These are phyloP conservation scores for Buxus sempervirens DNA, from an alignment of 164 flowering plant genomes.

Conservation along the genomic window DNA sequence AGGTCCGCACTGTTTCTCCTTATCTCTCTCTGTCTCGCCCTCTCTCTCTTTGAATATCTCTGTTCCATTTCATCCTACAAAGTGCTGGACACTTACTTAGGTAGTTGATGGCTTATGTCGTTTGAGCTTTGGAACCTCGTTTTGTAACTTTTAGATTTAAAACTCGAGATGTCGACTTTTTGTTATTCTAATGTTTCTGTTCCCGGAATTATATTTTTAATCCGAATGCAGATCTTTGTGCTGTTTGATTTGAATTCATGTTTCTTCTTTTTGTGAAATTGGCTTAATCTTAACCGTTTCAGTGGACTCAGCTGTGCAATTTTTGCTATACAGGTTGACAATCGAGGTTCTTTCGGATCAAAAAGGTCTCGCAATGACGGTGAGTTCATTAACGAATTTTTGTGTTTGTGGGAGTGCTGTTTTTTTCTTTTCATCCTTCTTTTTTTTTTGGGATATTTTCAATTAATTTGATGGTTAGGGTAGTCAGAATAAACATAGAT, in stretches of 20 bases:
- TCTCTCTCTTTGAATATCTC: too few species aligned
- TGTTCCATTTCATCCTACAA: not conserved
- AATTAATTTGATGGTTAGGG: not conserved
- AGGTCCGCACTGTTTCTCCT: too few species aligned
- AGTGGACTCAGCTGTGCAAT: not conserved
- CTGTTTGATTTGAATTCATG: not conserved
- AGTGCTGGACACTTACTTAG: not conserved
- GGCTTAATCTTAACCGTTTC: not conserved
- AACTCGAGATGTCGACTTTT: not conserved
- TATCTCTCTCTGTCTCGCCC: too few species aligned
- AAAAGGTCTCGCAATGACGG: constrained; percentile 41
- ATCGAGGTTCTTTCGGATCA: constrained; percentile 31
- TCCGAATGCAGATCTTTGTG: not conserved
- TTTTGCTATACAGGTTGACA: constrained; percentile 23
- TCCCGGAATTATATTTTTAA: not conserved
- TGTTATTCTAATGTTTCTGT: not conserved
- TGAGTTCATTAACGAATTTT: constrained; percentile 12
- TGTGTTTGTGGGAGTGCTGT: not conserved
- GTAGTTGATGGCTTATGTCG: not conserved
- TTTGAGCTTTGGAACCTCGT: not conserved
- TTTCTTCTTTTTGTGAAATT: not conserved
- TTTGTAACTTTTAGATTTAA: not conserved
- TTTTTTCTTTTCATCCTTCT: not conserved
- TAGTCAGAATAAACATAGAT: too few species aligned
- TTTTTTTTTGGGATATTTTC: not conserved